These are phyloP conservation scores for Coemansia sp. DNA, from an alignment of 192 early-diverging fungal genomes.

Conservation along the genomic window DNA sequence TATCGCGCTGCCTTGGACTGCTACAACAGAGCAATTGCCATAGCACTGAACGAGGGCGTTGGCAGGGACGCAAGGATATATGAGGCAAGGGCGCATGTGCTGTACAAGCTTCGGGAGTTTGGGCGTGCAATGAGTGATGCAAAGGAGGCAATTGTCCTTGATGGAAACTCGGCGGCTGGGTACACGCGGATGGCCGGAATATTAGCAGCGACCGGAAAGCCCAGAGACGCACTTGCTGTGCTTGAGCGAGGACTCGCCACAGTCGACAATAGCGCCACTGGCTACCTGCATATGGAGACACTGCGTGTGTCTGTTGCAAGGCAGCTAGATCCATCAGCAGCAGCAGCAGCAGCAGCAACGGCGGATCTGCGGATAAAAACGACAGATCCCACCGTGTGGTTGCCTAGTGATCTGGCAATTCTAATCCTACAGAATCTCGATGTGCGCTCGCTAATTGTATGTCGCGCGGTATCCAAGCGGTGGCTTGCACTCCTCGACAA, in stretches of 20 bases:
- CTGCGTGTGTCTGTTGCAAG: constrained; percentile 16
- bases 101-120: constrained; percentile 37
- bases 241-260: constrained; percentile 9
- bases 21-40: constrained; percentile 37
- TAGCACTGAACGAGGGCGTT: constrained; percentile 24
- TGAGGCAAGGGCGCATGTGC: constrained; percentile 25
- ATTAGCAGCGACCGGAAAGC: constrained; percentile 19
- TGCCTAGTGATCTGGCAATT: constrained; percentile 26
- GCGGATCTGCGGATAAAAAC: neutral
- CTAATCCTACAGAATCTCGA: constrained; percentile 25
- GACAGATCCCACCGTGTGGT: constrained; percentile 18
- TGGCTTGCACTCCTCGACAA: constrained; percentile 33
- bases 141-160: constrained; percentile 24
- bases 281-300: constrained; percentile 22
- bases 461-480: constrained; percentile 28
- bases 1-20: constrained; percentile 33
- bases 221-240: constrained; percentile 21
- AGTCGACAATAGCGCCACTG: neutral
- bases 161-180: constrained; percentile 13
- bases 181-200: constrained; percentile 28
- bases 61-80: constrained; percentile 17
- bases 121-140: constrained; percentile 36
- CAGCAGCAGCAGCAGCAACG: constrained; percentile 3
- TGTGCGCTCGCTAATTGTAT: constrained; percentile 17
- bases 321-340: constrained; percentile 26